Percentiles rank a stretch among this genome's conserved stretches.
Evolutionary conservation across 1,284 basidiomycete species (phyloP).

Genomic region (Erythrobasidium hasegawianum): DNA sequence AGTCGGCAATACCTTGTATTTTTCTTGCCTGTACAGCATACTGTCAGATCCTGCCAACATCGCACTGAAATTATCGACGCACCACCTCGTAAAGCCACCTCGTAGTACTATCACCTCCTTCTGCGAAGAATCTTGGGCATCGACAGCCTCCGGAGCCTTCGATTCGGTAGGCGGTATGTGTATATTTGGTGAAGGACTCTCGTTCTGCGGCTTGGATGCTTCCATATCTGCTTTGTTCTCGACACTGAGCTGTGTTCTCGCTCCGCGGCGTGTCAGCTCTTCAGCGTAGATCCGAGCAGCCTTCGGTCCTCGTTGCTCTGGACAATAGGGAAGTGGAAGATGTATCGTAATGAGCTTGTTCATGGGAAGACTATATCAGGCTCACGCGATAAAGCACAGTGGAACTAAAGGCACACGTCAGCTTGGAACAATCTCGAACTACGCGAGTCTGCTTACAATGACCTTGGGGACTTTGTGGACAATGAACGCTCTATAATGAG

Average conservation of each 20-base stretch:
- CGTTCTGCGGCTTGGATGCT: neutral
- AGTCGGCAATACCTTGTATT: slow-evolving; percentile 7
- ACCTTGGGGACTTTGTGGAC: slow-evolving; percentile 26
- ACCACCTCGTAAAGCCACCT: slow-evolving; percentile 31
- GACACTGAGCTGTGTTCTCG: slow-evolving; percentile 1
- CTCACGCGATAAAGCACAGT: slow-evolving; percentile 28
- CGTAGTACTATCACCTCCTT: slow-evolving; percentile 28
- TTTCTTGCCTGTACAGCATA: slow-evolving; percentile 20
- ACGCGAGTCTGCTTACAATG: slow-evolving; percentile 28
- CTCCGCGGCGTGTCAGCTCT: slow-evolving; percentile 13
- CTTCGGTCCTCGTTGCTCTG: slow-evolving; percentile 31
- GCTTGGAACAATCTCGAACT: too few species aligned
- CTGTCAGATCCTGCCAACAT: too few species aligned
- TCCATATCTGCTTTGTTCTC: slow-evolving; percentile 18
- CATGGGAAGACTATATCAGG: too few species aligned
- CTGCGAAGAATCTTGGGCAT: slow-evolving; percentile 2
- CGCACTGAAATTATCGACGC: neutral
- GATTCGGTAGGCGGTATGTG: neutral
- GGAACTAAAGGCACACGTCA: slow-evolving; percentile 22
- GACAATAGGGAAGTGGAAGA: too few species aligned
- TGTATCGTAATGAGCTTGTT: too few species aligned
- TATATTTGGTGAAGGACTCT: neutral
- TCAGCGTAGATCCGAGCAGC: slow-evolving; percentile 25
- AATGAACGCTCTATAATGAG: too few species aligned
- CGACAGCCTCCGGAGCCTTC: neutral